Conservation (phyloP, 78 protist species). For the Chrysochromulina parva region DNA sequence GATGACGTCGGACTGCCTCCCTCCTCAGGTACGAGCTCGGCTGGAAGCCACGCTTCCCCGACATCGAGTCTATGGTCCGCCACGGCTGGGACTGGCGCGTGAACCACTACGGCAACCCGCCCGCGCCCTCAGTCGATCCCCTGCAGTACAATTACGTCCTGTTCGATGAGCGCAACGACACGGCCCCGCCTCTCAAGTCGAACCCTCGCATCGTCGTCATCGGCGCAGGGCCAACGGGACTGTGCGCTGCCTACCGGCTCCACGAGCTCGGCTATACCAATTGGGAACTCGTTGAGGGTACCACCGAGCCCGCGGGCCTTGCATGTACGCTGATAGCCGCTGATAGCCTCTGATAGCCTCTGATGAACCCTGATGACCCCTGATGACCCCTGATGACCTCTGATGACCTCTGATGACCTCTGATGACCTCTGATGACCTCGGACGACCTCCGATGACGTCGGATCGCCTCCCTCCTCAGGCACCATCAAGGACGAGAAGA, state of each 20-base stretch:
- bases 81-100: slow-evolving; percentile 19
- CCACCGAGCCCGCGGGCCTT: background rate
- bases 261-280: slow-evolving; percentile 20
- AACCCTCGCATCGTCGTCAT: background rate
- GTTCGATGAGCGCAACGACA: background rate
- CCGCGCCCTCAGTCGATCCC: slow-evolving; percentile 13
- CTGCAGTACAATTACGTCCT: background rate
- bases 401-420: no score
- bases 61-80: background rate
- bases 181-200: background rate
- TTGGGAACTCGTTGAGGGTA: slow-evolving; percentile 15
- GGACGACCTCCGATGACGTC: no score
- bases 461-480: no score
- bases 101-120: background rate
- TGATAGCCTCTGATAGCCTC: no score
- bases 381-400: no score
- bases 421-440: no score
- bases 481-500: background rate
- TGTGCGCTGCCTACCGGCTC: slow-evolving; percentile 40
- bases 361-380: no score
- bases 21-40: background rate
- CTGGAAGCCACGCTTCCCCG: slow-evolving; percentile 5
- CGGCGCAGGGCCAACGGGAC: slow-evolving; percentile 39
- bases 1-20: no score
- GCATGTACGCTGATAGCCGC: background rate